Base-by-base conservation (phyloP, 345 rosid genomes). In the Hypericum perforatum region DNA sequence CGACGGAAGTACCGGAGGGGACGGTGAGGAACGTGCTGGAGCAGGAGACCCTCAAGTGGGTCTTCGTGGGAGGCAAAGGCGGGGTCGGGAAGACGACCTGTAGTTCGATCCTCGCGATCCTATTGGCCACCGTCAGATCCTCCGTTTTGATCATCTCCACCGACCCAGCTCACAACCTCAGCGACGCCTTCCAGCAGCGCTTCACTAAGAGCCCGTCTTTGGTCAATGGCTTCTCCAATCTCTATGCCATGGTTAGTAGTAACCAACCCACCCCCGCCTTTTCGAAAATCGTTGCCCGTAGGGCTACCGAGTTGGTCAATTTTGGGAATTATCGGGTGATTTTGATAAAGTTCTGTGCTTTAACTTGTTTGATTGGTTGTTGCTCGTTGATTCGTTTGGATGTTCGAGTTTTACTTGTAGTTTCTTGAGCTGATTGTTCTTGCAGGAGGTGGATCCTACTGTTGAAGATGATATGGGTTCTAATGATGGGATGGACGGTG, bases 121-220 rank as follows among this genome's bases (percentile, higher is more conserved):
- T 88, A 46, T 68, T 94, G 52, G 82, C 97, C 39, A 55, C 60
- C 59, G 89, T 89, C 58, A 82, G 99, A 70, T 62, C 95, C 62
- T 89, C 99, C 37, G 99, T 94, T 39, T 71, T 94, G 69, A 89
- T 94, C 76, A 94, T 94, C 55, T 94, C 99, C 71, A 94, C 99
- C 43, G 99, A 94, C 58, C 99, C 99, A 2, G 99, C 99, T 70
- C 99, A 94, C 76, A 94, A 94, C 72, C 97, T 94, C 74, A 94
- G 97, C 72, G 95, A 94, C 62, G 97, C 97, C 6, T 94, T 94
- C 72, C 99, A 94, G 63, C 95, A 94, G 54, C 86, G 97, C 9
- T 94, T 94, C 71, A 82, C 95, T 36, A 92, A 80, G 73, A 60
- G 75, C 5, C 99, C 97, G 7, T 77, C 97, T 71, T 62, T 94